These are phyloP conservation scores for Cyclotella atomus DNA, from an alignment of 108 stramenopile species.

Conservation along the genomic window DNA sequence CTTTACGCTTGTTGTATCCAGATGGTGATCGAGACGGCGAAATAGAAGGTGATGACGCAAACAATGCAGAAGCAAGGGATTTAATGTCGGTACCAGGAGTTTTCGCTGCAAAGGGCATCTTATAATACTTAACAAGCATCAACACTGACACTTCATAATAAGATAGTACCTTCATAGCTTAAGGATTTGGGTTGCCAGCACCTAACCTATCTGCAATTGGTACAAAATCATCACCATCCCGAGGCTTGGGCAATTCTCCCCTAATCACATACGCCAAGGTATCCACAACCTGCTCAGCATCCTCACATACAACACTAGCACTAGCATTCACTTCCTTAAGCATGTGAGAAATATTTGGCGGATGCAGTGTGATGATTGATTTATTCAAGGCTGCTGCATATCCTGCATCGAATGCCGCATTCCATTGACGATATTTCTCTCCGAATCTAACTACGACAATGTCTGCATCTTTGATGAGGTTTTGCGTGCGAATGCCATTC, in stretches of 20 bases:
- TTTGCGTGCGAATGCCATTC: constrained; percentile 84
- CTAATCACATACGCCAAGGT: constrained; percentile 84
- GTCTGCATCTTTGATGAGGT: constrained; percentile 75
- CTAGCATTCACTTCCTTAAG: constrained; percentile 88
- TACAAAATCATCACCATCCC: constrained; percentile 71
- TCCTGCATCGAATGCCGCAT: constrained; percentile 89
- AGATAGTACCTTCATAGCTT: background rate
- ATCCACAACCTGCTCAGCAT: constrained; percentile 80
- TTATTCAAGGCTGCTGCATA: constrained; percentile 83
- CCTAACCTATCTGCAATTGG: constrained; percentile 85
- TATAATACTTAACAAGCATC: constrained; percentile 20
- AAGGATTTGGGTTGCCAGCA: constrained; percentile 89
- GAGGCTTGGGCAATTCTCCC: constrained; percentile 73
- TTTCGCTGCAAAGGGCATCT: constrained; percentile 39
- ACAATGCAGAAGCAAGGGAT: constrained; percentile 33
- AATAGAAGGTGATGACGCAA: background rate
- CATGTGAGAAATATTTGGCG: constrained; percentile 83
- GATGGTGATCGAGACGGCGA: constrained; percentile 24
- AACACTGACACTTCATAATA: background rate
- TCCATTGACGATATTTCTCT: constrained; percentile 89
- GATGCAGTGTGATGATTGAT: constrained; percentile 83
- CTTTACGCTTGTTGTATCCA: constrained; percentile 75
- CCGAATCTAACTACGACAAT: constrained; percentile 90
- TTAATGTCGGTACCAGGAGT: constrained; percentile 40
- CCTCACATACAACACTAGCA: constrained; percentile 78